A percentile compares a stretch with the other conserved stretches of the same genome.
Evolutionary conservation across 108 stramenopile species (phyloP).

Genomic region (Fistulifera solaris): DNA sequence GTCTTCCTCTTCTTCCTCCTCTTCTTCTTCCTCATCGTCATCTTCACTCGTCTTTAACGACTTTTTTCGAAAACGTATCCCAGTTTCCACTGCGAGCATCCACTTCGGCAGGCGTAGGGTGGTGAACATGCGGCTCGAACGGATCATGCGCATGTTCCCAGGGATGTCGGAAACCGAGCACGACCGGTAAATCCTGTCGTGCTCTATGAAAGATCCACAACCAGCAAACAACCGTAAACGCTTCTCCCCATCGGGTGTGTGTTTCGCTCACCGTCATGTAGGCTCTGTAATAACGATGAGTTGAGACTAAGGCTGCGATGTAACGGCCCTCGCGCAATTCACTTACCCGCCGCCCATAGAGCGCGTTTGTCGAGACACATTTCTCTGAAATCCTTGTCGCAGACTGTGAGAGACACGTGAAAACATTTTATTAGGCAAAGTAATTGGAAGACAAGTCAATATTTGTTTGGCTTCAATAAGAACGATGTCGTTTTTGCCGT

Average conservation of each 20-base stretch:
- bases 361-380: too few species aligned
- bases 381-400: too few species aligned
- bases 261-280: slow-evolving; percentile 6
- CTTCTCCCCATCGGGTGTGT: slow-evolving; percentile 32
- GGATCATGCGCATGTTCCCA: slow-evolving; percentile 63
- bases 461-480: too few species aligned
- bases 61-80: slow-evolving; percentile 42
- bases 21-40: slow-evolving; percentile 59
- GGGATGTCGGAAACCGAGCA: slow-evolving; percentile 68
- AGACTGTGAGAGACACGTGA: too few species aligned
- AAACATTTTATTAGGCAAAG: too few species aligned
- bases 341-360: too few species aligned
- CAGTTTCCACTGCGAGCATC: slow-evolving; percentile 38
- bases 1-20: slow-evolving; percentile 32
- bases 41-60: slow-evolving; percentile 48
- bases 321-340: too few species aligned
- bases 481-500: too few species aligned
- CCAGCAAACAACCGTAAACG: slow-evolving; percentile 69
- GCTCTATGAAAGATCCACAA: slow-evolving; percentile 78
- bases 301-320: background rate
- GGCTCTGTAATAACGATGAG: slow-evolving; percentile 4
- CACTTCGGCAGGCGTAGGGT: slow-evolving; percentile 16
- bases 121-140: slow-evolving; percentile 17
- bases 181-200: slow-evolving; percentile 55
- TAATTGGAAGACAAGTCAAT: too few species aligned